phyloP scores from a whole-genome alignment of 164 flowering plant genomes.

The Dillenia turbinata region DNA sequence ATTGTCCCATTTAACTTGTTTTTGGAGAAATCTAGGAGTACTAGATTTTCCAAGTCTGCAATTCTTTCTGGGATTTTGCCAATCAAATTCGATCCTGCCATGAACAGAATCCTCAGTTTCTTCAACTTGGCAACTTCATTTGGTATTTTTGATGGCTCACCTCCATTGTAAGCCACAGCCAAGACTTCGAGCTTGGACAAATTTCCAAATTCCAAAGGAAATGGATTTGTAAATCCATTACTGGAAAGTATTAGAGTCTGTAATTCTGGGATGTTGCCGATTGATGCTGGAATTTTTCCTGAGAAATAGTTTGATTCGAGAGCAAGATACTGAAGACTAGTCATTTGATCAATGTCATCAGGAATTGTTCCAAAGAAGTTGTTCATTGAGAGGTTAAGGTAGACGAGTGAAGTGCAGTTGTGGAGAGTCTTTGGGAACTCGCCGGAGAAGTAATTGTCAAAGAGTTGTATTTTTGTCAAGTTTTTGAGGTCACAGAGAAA shows the following conservation, averaged over 20 bases:
- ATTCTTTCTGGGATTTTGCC: constrained; percentile 60
- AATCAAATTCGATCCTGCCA: constrained; percentile 32
- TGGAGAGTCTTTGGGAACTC: constrained; percentile 38
- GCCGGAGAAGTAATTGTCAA: constrained; percentile 33
- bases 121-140: constrained; percentile 39
- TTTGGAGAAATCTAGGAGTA: constrained; percentile 38
- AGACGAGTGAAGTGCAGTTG: constrained; percentile 35
- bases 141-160: constrained; percentile 40
- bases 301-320: constrained; percentile 61
- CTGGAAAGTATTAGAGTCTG: constrained; percentile 18
- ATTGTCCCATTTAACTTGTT: constrained; percentile 52
- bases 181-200: constrained; percentile 43
- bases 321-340: constrained; percentile 29
- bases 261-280: constrained; percentile 39
- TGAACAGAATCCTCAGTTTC: constrained; percentile 41
- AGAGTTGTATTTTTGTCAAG: constrained; percentile 26
- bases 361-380: constrained; percentile 59
- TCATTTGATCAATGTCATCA: constrained; percentile 37
- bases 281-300: constrained; percentile 55
- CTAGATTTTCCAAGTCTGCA: constrained; percentile 29
- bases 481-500: constrained; percentile 38
- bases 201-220: constrained; percentile 59
- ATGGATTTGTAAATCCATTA: constrained; percentile 49
- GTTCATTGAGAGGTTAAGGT: constrained; percentile 41
- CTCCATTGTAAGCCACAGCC: constrained; percentile 29